Conservation (phyloP, 2,329 filamentous ascomycete species). For the Aspergillus thermomutatus region DNA sequence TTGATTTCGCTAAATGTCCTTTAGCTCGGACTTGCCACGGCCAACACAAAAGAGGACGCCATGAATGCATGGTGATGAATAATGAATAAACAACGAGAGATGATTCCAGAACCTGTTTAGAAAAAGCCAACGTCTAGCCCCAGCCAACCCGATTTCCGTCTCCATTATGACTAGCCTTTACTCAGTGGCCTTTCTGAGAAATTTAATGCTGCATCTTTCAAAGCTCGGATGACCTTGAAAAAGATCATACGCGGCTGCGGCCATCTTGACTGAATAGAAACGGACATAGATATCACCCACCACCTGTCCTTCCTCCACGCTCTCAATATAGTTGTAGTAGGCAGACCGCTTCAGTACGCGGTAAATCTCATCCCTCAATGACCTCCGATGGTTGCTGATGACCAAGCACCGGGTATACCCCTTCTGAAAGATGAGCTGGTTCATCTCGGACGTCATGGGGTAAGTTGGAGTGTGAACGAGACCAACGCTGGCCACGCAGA, state of each 20-base stretch:
- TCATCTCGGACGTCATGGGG: slow-evolving; percentile 23
- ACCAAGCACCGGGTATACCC: slow-evolving; percentile 26
- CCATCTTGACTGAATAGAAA: slow-evolving; percentile 20
- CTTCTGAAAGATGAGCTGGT: slow-evolving; percentile 15
- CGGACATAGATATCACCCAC: slow-evolving; percentile 11
- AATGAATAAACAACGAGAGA: background rate
- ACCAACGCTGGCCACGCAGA: slow-evolving; percentile 16
- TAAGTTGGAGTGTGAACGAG: slow-evolving; percentile 30
- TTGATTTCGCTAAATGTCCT: background rate
- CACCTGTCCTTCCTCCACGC: slow-evolving; percentile 10
- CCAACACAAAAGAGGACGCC: background rate
- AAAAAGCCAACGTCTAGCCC: background rate
- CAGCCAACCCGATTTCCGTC: background rate
- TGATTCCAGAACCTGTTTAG: background rate
- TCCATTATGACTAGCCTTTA: background rate
- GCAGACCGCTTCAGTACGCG: slow-evolving; percentile 7
- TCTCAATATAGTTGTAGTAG: slow-evolving; percentile 14
- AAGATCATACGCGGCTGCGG: slow-evolving; percentile 10
- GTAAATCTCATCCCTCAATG: slow-evolving; percentile 6
- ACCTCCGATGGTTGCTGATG: slow-evolving; percentile 11
- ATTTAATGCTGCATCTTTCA: slow-evolving; percentile 12
- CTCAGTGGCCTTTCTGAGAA: slow-evolving; percentile 5
- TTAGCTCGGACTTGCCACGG: background rate
- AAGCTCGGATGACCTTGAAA: slow-evolving; percentile 13
- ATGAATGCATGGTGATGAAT: background rate